These are phyloP conservation scores for Scytalidium sp. DNA, from an alignment of 2,329 filamentous ascomycete genomes.

Conservation along the genomic window DNA sequence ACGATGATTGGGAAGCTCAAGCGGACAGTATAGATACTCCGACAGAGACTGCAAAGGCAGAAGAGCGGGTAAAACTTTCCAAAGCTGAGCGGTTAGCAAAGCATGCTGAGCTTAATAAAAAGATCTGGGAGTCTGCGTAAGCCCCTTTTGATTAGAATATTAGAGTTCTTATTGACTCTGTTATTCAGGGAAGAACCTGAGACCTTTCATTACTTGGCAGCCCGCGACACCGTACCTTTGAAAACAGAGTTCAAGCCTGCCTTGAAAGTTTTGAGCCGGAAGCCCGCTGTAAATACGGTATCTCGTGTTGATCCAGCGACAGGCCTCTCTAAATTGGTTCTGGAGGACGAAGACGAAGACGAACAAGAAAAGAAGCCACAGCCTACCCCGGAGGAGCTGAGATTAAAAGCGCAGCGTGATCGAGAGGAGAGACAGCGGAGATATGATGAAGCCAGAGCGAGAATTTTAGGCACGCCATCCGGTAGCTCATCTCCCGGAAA, in stretches of 20 bases:
- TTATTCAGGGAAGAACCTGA: slow-evolving; percentile 62
- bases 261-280: slow-evolving; percentile 82
- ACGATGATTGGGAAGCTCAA: slow-evolving; percentile 79
- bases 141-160: slow-evolving; percentile 21
- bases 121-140: slow-evolving; percentile 87
- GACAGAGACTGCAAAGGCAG: slow-evolving; percentile 12
- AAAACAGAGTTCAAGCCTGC: slow-evolving; percentile 74
- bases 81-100: slow-evolving; percentile 76
- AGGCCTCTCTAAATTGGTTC: slow-evolving; percentile 42
- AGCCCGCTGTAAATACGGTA: slow-evolving; percentile 61
- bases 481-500: slow-evolving; percentile 61
- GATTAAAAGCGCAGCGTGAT: slow-evolving; percentile 73
- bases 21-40: slow-evolving; percentile 55
- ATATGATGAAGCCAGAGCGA: slow-evolving; percentile 84
- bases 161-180: neutral
- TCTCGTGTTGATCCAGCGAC: slow-evolving; percentile 54
- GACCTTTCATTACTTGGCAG: slow-evolving; percentile 72
- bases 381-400: slow-evolving; percentile 72
- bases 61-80: slow-evolving; percentile 42
- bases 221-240: slow-evolving; percentile 59
- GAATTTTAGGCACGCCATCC: slow-evolving; percentile 70
- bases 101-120: slow-evolving; percentile 80
- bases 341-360: slow-evolving; percentile 62
- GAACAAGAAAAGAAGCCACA: slow-evolving; percentile 60
- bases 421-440: slow-evolving; percentile 86